Evolutionary conservation across 164 flowering plant genomes (phyloP).

Genomic region (Platanus orientalis): DNA sequence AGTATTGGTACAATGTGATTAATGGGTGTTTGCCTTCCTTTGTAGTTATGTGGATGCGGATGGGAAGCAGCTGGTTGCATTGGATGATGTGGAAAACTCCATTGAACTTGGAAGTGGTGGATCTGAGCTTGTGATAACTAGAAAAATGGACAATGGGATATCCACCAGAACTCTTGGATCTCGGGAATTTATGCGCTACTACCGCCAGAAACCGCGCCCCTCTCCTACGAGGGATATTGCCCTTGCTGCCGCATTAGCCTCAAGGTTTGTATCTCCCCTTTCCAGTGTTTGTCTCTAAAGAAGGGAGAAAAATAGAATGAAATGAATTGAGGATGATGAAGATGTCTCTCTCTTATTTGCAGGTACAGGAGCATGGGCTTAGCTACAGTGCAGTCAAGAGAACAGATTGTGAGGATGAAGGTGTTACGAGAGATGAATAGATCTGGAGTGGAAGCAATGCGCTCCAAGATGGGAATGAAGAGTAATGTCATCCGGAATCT

Average conservation of each 20-base stretch:
- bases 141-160: constrained; percentile 29
- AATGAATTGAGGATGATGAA: neutral
- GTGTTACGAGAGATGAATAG: constrained; percentile 68
- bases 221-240: constrained; percentile 40
- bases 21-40: neutral
- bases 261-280: constrained; percentile 65
- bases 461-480: constrained; percentile 81
- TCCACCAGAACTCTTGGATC: constrained; percentile 68
- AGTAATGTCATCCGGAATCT: constrained; percentile 84
- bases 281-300: neutral
- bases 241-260: constrained; percentile 55
- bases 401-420: constrained; percentile 74
- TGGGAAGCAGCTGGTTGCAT: constrained; percentile 64
- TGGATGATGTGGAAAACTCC: constrained; percentile 32
- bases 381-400: constrained; percentile 75
- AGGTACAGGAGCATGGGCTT: constrained; percentile 94
- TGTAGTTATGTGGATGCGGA: constrained; percentile 56
- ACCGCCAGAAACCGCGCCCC: constrained; percentile 91
- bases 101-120: constrained; percentile 81
- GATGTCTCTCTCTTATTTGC: constrained; percentile 9
- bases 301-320: neutral
- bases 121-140: constrained; percentile 78
- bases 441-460: constrained; percentile 78
- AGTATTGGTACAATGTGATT: no score
- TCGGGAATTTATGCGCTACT: constrained; percentile 83